Conservation (phyloP, 2,329 filamentous ascomycete genomes). For the Tolypocladium amazonense region DNA sequence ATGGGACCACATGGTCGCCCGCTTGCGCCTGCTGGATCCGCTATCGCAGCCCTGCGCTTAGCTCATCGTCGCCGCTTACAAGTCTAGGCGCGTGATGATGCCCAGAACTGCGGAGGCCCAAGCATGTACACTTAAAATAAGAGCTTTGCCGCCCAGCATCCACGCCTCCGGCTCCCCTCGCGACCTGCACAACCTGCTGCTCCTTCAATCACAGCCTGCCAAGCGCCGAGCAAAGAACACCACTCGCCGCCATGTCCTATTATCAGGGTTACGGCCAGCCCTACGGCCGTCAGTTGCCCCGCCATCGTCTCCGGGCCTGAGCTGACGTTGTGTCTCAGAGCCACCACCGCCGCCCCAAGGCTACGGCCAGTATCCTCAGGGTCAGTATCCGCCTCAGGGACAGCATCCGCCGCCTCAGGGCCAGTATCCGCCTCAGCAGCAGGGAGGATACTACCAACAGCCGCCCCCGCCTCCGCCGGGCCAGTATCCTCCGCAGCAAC, state of each 20-base stretch:
- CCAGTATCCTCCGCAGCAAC: constrained; percentile 16
- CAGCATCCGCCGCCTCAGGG: constrained; percentile 18
- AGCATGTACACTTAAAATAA: background rate
- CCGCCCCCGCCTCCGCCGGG: constrained; percentile 11
- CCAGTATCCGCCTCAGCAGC: constrained; percentile 19
- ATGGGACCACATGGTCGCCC: background rate
- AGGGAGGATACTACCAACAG: constrained; percentile 18
- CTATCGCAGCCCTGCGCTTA: background rate
- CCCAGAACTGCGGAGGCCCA: background rate
- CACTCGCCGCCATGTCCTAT: constrained; percentile 20
- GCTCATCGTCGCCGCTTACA: background rate
- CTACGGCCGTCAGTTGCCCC: constrained; percentile 23
- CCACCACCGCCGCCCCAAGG: constrained; percentile 25
- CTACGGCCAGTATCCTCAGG: constrained; percentile 22
- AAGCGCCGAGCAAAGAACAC: background rate
- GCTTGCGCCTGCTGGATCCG: background rate
- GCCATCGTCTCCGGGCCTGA: background rate
- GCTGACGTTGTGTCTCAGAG: constrained; percentile 10
- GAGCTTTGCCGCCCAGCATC: background rate
- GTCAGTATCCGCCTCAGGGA: constrained; percentile 15
- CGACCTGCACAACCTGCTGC: background rate
- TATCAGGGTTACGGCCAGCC: constrained; percentile 19
- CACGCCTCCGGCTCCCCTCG: background rate
- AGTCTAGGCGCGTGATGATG: background rate
- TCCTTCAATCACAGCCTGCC: background rate